Base-by-base conservation (phyloP, 345 rosid species). In the Pistacia vera region DNA sequence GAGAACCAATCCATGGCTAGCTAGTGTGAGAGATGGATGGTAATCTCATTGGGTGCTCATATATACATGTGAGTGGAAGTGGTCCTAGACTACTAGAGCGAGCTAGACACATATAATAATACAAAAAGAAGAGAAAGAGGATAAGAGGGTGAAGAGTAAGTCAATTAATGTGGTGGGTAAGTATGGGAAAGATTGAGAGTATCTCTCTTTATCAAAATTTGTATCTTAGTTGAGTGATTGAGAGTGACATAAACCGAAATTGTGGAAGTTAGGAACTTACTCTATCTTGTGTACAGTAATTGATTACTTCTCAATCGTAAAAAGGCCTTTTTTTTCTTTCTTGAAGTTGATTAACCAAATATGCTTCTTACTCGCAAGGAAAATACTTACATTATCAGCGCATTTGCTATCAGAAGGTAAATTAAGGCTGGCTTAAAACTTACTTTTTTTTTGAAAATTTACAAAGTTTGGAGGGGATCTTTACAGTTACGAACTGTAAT, bases 1-100 rank as follows among this genome's bases (percentile, higher is more conserved):
- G 91, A 88, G 83, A 88, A 92, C 98, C 97, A 95, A 75, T 92
- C 97, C 98, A 91, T 91, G 55, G 77, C 46, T 48, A 41, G 11
- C 25, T 35, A 20, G 8, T 51, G 18, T 52, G 35, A 20, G 63
- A 41, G 9, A 41, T 41, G 46, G 9, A 5, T 7, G 7, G 13
- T 54, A 11, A n/a, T 63, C 51, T 18, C 28, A 36, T 9, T 64
- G 18, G 33, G 63, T 38, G 67, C 28, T 11, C 20, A 54, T 36
- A 44, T 72, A 59, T 65, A 30, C 46, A 48, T 56, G 16, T 9
- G 62, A 59, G 67, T 66, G 1, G 68, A 57, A 54, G 74, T 60
- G 83, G 81, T 58, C 85, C 80, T 52, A 36, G 58, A 41, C 46
- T 5, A 41, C 9, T 7, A 41, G 1, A 41, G 46, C 46, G 6